Conservation (phyloP, 164 flowering plant species). For the Chimonanthus salicifolius region DNA sequence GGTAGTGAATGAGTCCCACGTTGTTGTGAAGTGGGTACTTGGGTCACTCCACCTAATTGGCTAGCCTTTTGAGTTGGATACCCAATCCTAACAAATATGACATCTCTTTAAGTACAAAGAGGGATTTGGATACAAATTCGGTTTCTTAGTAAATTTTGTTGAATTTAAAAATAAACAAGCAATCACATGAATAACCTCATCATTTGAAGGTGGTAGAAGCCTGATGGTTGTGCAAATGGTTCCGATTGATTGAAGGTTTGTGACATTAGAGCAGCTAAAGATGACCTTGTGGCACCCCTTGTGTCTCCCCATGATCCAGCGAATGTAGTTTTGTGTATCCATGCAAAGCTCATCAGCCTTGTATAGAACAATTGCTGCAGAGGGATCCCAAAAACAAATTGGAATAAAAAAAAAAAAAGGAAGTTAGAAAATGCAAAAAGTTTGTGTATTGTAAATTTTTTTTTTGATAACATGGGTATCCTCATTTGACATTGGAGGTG, state of each 20-base stretch:
- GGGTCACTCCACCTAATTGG: too few species aligned
- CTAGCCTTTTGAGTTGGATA: too few species aligned
- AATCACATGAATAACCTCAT: constrained; percentile 34
- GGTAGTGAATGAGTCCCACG: too few species aligned
- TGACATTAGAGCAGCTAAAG: constrained; percentile 56
- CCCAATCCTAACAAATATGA: too few species aligned
- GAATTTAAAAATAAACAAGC: not conserved
- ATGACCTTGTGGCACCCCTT: constrained; percentile 44
- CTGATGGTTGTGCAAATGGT: constrained; percentile 39
- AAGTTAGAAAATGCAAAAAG: not conserved
- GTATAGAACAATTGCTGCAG: constrained; percentile 49
- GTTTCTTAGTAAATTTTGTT: too few species aligned
- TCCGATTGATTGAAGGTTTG: constrained; percentile 46
- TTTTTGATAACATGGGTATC: not conserved
- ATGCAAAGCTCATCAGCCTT: constrained; percentile 57
- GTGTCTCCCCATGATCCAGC: constrained; percentile 53
- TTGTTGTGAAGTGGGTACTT: too few species aligned
- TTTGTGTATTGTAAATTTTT: not conserved
- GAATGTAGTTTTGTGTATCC: constrained; percentile 45
- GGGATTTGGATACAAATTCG: too few species aligned
- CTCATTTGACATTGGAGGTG: too few species aligned
- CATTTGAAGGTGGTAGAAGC: constrained; percentile 51
- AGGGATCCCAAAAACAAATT: constrained; percentile 1
- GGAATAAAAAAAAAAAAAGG: too few species aligned
- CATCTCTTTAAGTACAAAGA: too few species aligned